A percentile compares a stretch with the other conserved stretches of the same genome.
Conservation (phyloP, 352 stramenopile species). For the Globisporangium heterothallicum region DNA sequence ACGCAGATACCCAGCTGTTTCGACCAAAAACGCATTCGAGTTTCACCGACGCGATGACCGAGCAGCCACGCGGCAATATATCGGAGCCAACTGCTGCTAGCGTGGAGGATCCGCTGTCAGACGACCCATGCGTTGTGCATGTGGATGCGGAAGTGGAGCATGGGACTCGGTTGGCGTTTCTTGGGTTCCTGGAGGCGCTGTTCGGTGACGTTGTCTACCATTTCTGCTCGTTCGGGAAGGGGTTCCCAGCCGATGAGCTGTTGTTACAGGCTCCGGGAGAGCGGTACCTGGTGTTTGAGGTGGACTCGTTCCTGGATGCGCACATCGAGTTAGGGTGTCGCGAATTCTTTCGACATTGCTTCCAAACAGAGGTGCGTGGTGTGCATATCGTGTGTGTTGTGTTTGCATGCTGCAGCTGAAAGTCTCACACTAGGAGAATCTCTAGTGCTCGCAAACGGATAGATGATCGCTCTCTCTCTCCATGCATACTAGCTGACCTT, state of each 20-base stretch:
- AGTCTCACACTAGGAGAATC: too few species aligned
- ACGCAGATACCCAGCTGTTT: slow-evolving; percentile 54
- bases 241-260: slow-evolving; percentile 14
- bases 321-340: slow-evolving; percentile 67
- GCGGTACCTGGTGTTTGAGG: slow-evolving; percentile 50
- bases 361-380: slow-evolving; percentile 52
- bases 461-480: too few species aligned
- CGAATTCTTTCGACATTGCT: slow-evolving; percentile 75
- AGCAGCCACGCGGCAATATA: neutral
- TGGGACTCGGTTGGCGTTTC: slow-evolving; percentile 34
- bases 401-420: neutral
- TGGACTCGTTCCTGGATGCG: slow-evolving; percentile 53
- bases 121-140: too few species aligned
- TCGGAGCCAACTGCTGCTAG: neutral
- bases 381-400: neutral
- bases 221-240: slow-evolving; percentile 51
- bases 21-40: slow-evolving; percentile 11
- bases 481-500: neutral
- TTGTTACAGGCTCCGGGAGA: slow-evolving; percentile 7
- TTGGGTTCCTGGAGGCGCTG: slow-evolving; percentile 52
- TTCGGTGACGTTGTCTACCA: slow-evolving; percentile 62
- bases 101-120: neutral
- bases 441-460: too few species aligned
- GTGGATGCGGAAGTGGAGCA: slow-evolving; percentile 11
- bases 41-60: slow-evolving; percentile 31